These are phyloP conservation scores for Phytomonas serpens DNA, from an alignment of 208 protist species.

Conservation along the genomic window DNA sequence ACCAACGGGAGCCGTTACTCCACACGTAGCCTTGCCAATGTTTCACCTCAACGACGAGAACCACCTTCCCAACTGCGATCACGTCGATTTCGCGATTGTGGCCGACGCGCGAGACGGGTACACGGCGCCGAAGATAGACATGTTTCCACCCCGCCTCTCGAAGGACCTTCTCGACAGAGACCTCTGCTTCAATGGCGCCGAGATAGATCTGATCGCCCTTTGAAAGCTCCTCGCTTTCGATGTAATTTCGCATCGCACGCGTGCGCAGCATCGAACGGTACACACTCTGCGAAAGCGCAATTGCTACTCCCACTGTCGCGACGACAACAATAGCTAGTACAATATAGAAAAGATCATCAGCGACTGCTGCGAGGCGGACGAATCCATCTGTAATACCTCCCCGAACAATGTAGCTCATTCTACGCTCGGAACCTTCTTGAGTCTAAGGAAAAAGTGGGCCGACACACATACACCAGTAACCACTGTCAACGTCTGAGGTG, in stretches of 20 bases:
- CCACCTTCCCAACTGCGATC: conserved; percentile 61
- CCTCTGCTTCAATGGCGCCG: conserved; percentile 65
- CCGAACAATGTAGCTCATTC: not conserved
- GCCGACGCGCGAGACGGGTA: conserved; percentile 51
- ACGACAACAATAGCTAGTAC: conserved; percentile 29
- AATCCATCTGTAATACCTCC: not conserved
- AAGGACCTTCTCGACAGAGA: conserved; percentile 51
- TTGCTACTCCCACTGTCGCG: conserved; percentile 26
- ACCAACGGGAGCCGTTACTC: conserved; percentile 79
- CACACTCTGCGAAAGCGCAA: conserved; percentile 32
- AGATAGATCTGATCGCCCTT: conserved; percentile 29
- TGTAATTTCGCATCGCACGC: conserved; percentile 35
- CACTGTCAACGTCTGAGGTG: conserved; percentile 8
- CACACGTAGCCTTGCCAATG: conserved; percentile 87
- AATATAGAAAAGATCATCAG: conserved; percentile 32
- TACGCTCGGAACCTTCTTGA: not conserved
- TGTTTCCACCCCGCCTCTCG: conserved; percentile 63
- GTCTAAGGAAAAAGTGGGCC: not conserved
- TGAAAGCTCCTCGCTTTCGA: conserved; percentile 25
- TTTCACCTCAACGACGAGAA: conserved; percentile 87
- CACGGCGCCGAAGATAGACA: conserved; percentile 75
- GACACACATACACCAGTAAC: not conserved
- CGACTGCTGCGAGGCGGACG: not conserved
- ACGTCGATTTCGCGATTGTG: conserved; percentile 90
- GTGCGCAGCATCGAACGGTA: conserved; percentile 38